Evolutionary conservation across 139 green algal genomes (phyloP).

Genomic region (Micromonas pusilla): DNA sequence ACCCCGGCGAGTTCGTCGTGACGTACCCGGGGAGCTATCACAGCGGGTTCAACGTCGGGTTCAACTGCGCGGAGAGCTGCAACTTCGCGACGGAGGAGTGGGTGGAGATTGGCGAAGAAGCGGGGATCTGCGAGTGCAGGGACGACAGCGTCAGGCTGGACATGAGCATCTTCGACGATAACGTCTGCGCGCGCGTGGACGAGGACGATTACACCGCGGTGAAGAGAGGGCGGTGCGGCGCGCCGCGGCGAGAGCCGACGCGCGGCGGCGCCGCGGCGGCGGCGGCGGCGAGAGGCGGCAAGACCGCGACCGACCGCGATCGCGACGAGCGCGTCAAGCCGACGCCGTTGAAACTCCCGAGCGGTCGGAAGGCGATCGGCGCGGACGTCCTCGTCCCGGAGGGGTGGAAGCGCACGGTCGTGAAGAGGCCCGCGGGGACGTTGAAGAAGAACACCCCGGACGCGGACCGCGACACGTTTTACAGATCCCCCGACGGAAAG

Average conservation of each 20-base stretch:
- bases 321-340: no score
- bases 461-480: background rate
- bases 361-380: no score
- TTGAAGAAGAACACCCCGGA: no score
- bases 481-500: background rate
- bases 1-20: constrained; percentile 72
- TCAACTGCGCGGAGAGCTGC: constrained; percentile 81
- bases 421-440: background rate
- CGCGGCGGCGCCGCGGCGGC: no score
- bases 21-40: constrained; percentile 84
- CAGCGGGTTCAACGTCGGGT: constrained; percentile 67
- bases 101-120: constrained; percentile 56
- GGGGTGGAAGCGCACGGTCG: background rate
- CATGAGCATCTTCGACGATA: constrained; percentile 62
- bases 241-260: background rate
- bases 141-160: constrained; percentile 64
- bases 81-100: constrained; percentile 84
- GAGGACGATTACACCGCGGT: background rate
- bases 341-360: no score
- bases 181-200: background rate
- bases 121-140: constrained; percentile 48
- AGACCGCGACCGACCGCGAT: background rate
- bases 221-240: background rate
- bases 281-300: background rate
- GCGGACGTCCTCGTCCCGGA: background rate